Evolutionary conservation across 768 basidiomycete species (phyloP), one percentile per base, ranked within the genome.

Genomic region (Hortiboletus campestris): DNA sequence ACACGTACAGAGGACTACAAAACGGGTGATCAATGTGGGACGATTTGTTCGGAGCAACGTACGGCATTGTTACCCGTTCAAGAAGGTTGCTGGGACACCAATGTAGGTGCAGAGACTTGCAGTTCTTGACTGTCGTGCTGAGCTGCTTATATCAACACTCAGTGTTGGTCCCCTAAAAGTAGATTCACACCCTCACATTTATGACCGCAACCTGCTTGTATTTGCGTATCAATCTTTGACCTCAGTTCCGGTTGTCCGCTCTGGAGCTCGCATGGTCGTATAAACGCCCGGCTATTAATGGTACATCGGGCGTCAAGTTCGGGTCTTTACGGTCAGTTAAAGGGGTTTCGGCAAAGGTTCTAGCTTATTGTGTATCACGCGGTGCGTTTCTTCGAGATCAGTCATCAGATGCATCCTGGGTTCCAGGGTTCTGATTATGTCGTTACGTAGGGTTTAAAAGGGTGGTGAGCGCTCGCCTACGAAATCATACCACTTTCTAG

Each of bases 391-490:
- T 53, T 16, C 4, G 2, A 29, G 2, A 28, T 47, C 59, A 25
- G 25, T 25, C 25, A 25, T 25, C 4, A 25, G 25, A 25, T 25
- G 2, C 25, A 25, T 25, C 25, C 36, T 44, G 44, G n/a, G 55
- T 44, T 42, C 38, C 25, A 34, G 38, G 14, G 36, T 42, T 43
- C 55, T 47, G 47, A 45, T 46, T 48, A 46, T 47, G 53, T 14
- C 19, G 51, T 29, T 31, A 6, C n/a, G 16, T 31, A n/a, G 32
- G 19, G 42, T 39, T 45, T 57, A 67, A 70, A 63, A 58, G n/a
- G 28, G 13, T 29, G 13, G 14, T 9, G 31, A 52, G 16, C 2
- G 3, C 25, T 40, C 40, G 38, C 16, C 6, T 42, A 32, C 31
- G 32, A 43, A 36, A 22, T 20, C 43, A 39, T 40, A 35, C 22